Evolutionary conservation across 805 yeast species (phyloP), one percentile per base, ranked within the genome.

Genomic region (Brettanomyces naardenensis): DNA sequence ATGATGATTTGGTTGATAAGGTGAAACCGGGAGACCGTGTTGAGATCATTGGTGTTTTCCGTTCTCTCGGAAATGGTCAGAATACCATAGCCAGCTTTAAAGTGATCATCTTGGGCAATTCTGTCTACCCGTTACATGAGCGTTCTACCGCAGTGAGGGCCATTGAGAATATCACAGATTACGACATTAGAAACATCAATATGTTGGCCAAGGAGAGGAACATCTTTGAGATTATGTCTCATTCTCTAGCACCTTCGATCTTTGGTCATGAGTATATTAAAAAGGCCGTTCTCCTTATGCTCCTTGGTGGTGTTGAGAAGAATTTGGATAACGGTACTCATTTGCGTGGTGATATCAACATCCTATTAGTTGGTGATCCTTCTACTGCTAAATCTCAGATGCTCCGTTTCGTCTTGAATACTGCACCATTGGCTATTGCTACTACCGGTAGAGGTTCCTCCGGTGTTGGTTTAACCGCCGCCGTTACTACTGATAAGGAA

Each of bases 401-500:
- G 67, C 71, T 92, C 45, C 73, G 97, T 47, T 90, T 92, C 56
- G 97, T 92, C 15, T 69, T 92, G 44, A 92, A 90, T 58, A 90
- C 97, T 1, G 98, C 98, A 1, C 70, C 95, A 1, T 68, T 92
- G 49, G 97, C 97, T 3, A 88, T 92, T 49, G 97, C 97, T 20
- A 92, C 98, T 1, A 92, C 98, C 0, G 98, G 98, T 68, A 79
- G 95, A 60, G 98, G 98, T 45, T 90, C 97, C n/a, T 89, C 97
- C 1, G 98, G 98, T 60, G 98, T 92, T 32, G 98, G 98, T 86
- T 73, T 92, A 53, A 92, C 98, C 0, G 98, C 98, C 15, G 98
- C 98, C 1, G 98, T 92, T 3, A 89, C 97, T 5, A 75, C 89
- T 1, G 98, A 92, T 61, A 82, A 80, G 53, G 98, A 92, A 61